Evolutionary conservation across 2,329 filamentous ascomycete genomes (phyloP).

Genomic region (Alternaria triticimaculans): DNA sequence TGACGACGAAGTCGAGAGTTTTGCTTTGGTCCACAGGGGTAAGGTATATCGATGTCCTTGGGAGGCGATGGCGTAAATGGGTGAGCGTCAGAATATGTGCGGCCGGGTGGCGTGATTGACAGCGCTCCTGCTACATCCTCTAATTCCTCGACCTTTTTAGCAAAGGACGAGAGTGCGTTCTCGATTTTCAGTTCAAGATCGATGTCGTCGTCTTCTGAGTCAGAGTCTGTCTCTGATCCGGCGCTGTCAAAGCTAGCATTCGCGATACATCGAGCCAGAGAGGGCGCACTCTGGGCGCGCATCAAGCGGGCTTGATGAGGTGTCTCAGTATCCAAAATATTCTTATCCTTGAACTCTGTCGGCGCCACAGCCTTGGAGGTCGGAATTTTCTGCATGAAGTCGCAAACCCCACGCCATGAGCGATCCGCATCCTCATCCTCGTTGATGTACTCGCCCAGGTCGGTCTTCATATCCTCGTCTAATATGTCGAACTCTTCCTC

Average conservation of each 20-base stretch:
- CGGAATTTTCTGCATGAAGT: not conserved
- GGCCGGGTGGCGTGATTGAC: too few species aligned
- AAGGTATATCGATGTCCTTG: not conserved
- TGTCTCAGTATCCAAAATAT: not conserved
- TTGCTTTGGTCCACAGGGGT: not conserved
- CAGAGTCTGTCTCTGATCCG: slow-evolving; percentile 4
- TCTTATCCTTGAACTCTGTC: not conserved
- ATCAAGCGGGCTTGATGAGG: not conserved
- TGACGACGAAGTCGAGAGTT: not conserved
- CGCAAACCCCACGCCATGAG: not conserved
- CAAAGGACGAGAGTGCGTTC: not conserved
- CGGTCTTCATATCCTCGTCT: not conserved
- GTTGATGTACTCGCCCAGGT: not conserved
- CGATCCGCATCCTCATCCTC: not conserved
- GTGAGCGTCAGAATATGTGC: not conserved
- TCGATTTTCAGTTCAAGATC: not conserved
- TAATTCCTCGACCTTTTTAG: not conserved
- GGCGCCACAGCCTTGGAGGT: not conserved
- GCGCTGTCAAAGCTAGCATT: not conserved
- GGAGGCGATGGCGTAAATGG: not conserved
- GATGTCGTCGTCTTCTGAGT: not conserved
- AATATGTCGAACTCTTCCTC: not conserved
- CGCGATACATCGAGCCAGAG: slow-evolving; percentile 9
- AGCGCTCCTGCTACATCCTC: not conserved
- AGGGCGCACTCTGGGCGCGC: not conserved